Evolutionary conservation across 2,329 filamentous ascomycete species (phyloP).

Genomic region (Didymella exigua): DNA sequence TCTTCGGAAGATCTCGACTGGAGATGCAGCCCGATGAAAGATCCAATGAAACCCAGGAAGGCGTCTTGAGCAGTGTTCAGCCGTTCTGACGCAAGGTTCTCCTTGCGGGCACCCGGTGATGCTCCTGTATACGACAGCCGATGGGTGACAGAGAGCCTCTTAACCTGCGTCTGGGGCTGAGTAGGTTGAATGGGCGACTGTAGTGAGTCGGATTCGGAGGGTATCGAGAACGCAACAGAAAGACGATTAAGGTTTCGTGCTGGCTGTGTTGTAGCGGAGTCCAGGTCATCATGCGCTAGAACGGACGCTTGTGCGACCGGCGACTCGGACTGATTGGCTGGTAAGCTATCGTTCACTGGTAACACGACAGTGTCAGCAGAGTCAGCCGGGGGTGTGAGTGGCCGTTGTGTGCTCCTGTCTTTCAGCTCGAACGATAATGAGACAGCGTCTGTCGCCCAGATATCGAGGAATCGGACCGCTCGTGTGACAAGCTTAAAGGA

Average conservation of each 20-base stretch:
- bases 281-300: conserved; percentile 34
- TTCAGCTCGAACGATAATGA: conserved; percentile 55
- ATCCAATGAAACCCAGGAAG: conserved; percentile 88
- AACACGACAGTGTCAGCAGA: conserved; percentile 38
- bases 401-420: conserved; percentile 41
- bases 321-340: conserved; percentile 53
- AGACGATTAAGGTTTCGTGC: conserved; percentile 38
- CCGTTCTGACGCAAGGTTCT: conserved; percentile 81
- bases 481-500: conserved; percentile 94
- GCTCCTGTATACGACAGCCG: conserved; percentile 77
- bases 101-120: conserved; percentile 65
- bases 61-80: conserved; percentile 81
- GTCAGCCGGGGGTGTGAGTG: conserved; percentile 49
- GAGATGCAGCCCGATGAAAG: conserved; percentile 90
- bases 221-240: conserved; percentile 47
- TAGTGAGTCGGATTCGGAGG: conserved; percentile 44
- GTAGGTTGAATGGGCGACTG: conserved; percentile 37
- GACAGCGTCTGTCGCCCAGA: conserved; percentile 68
- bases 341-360: conserved; percentile 40
- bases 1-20: conserved; percentile 91
- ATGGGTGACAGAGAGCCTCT: conserved; percentile 66
- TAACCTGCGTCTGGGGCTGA: conserved; percentile 43
- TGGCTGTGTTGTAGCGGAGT: conserved; percentile 38
- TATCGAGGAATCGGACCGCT: conserved; percentile 86
- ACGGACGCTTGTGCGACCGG: conserved; percentile 43